A percentile compares a stretch with the other conserved stretches of the same genome.
These are phyloP conservation scores for Mucor indicus DNA, from an alignment of 371 early-diverging fungal species.

Conservation along the genomic window DNA sequence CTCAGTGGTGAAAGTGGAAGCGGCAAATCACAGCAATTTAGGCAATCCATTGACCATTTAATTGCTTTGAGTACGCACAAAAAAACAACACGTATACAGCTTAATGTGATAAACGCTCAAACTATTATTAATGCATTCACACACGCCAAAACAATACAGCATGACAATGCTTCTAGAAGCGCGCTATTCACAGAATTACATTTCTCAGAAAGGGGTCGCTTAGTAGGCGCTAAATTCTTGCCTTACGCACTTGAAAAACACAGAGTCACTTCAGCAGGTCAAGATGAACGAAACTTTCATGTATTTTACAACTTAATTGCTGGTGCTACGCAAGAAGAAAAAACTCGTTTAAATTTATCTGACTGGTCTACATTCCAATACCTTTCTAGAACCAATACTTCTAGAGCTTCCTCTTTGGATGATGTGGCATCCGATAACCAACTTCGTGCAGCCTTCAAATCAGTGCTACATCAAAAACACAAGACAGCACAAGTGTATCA, in stretches of 20 bases:
- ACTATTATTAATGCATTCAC: slow-evolving; percentile 77
- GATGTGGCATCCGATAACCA: slow-evolving; percentile 60
- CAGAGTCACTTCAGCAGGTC: slow-evolving; percentile 59
- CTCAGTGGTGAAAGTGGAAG: slow-evolving; percentile 83
- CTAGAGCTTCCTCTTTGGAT: slow-evolving; percentile 39
- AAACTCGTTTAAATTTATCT: slow-evolving; percentile 11
- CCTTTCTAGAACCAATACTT: slow-evolving; percentile 37
- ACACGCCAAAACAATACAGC: slow-evolving; percentile 71
- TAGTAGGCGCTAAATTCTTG: slow-evolving; percentile 81
- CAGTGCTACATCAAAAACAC: slow-evolving; percentile 73
- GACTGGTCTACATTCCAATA: slow-evolving; percentile 33
- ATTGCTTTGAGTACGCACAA: slow-evolving; percentile 69
- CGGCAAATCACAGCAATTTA: slow-evolving; percentile 78
- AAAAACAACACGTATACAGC: slow-evolving; percentile 76
- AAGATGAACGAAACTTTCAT: slow-evolving; percentile 86
- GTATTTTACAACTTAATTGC: slow-evolving; percentile 84
- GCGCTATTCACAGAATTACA: slow-evolving; percentile 85
- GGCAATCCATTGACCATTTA: slow-evolving; percentile 63
- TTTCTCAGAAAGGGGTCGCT: slow-evolving; percentile 82
- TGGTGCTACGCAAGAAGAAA: slow-evolving; percentile 23
- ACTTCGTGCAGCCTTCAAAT: slow-evolving; percentile 73
- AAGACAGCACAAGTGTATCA: slow-evolving; percentile 80
- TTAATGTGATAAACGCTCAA: slow-evolving; percentile 67
- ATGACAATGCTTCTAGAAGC: slow-evolving; percentile 83
- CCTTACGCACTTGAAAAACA: slow-evolving; percentile 84